phyloP scores from a whole-genome alignment of 768 basidiomycete genomes.

The Hydnomerulius pinastri region DNA sequence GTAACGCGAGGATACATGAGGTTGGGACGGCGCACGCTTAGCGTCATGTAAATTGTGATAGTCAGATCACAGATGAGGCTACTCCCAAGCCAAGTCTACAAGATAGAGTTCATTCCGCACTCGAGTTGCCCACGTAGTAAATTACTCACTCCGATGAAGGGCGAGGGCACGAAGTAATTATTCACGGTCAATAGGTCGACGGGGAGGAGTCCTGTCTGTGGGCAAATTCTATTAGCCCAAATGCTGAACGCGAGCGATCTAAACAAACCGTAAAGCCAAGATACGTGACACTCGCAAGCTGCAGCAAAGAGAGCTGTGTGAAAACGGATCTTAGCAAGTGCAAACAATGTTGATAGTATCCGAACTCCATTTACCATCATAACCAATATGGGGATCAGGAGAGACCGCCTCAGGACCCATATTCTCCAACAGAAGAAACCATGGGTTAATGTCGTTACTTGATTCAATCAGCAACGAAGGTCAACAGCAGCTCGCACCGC shows the following conservation, averaged over 20 bases:
- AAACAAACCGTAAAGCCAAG: background rate
- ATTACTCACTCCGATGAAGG: conserved; percentile 13
- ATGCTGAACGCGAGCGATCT: background rate
- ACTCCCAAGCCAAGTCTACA: conserved; percentile 24
- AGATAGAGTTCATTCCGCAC: background rate
- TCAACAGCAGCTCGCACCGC: background rate
- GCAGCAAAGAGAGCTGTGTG: conserved; percentile 23
- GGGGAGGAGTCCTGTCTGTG: conserved; percentile 5
- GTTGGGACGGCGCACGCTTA: conserved; percentile 4
- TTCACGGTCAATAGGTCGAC: too few species aligned
- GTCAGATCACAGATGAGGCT: conserved; percentile 16
- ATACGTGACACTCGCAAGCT: conserved; percentile 16
- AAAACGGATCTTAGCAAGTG: background rate
- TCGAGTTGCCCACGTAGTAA: too few species aligned
- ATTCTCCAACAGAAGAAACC: conserved; percentile 27
- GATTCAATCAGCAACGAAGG: background rate
- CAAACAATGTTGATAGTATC: background rate
- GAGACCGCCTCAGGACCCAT: conserved; percentile 2
- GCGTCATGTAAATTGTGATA: conserved; percentile 22
- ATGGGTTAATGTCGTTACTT: conserved; percentile 19
- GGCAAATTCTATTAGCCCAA: background rate
- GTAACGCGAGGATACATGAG: background rate
- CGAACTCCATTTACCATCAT: conserved; percentile 14
- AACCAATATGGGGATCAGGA: conserved; percentile 4
- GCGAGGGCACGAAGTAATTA: background rate